These are phyloP conservation scores for Zhuliangozyma parablackwelliae DNA, from an alignment of 1,139 yeast genomes.

Conservation along the genomic window DNA sequence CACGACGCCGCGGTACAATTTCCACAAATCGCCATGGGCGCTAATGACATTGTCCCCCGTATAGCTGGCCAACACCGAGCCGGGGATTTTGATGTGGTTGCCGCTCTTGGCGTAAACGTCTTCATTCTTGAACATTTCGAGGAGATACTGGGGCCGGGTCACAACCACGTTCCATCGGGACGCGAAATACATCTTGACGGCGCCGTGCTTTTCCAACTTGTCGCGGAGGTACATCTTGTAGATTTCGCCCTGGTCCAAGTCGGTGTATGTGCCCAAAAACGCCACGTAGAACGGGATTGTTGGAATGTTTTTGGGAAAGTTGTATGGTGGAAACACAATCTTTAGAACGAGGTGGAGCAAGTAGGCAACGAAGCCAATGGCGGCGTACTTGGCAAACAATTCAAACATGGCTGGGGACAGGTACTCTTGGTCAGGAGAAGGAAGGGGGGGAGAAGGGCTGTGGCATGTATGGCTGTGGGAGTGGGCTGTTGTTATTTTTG, in stretches of 20 bases:
- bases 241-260: constrained; percentile 47
- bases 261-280: constrained; percentile 42
- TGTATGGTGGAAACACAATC: constrained; percentile 26
- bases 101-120: constrained; percentile 55
- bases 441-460: no score
- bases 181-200: constrained; percentile 58
- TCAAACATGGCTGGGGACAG: constrained; percentile 8
- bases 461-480: no score
- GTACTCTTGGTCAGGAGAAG: no score
- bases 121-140: constrained; percentile 47
- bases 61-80: constrained; percentile 50
- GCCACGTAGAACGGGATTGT: constrained; percentile 60
- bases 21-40: constrained; percentile 57
- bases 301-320: constrained; percentile 44
- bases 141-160: constrained; percentile 43
- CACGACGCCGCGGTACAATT: constrained; percentile 40
- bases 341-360: constrained; percentile 9
- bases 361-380: constrained; percentile 3
- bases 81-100: constrained; percentile 55
- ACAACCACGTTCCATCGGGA: constrained; percentile 61
- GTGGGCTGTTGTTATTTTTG: no score
- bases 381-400: constrained; percentile 4
- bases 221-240: constrained; percentile 37
- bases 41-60: constrained; percentile 64
- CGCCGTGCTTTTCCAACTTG: constrained; percentile 47